Evolutionary conservation across 83 land plant genomes (phyloP).

Genomic region (Picea engelmannii): DNA sequence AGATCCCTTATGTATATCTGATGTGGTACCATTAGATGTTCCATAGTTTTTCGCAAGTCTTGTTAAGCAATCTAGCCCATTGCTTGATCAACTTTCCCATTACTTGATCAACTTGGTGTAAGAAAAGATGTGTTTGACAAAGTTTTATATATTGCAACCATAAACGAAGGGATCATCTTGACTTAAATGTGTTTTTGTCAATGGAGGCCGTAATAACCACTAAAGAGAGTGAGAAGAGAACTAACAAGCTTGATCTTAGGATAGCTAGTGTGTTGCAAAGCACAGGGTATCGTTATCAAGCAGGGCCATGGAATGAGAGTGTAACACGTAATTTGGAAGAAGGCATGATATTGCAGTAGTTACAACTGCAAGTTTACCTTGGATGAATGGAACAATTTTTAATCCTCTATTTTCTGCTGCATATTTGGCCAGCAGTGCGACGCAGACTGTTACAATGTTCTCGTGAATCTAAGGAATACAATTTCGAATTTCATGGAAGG

Average conservation of each 20-base stretch:
- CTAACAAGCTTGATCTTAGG: slow-evolving; percentile 81
- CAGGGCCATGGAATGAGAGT: too few relatives aligned
- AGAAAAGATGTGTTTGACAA: slow-evolving; percentile 66
- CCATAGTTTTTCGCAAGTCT: slow-evolving; percentile 73
- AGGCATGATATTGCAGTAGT: slow-evolving; percentile 94
- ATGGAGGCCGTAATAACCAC: slow-evolving; percentile 25
- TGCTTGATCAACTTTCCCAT: slow-evolving; percentile 17
- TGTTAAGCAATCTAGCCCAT: slow-evolving; percentile 59
- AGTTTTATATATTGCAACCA: slow-evolving; percentile 54
- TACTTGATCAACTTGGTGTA: slow-evolving; percentile 76
- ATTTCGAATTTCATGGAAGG: too few relatives aligned
- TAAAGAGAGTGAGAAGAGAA: slow-evolving; percentile 33
- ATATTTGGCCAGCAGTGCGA: slow-evolving; percentile 74
- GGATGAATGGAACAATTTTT: slow-evolving; percentile 68
- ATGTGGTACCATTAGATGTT: slow-evolving; percentile 79
- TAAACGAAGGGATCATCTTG: slow-evolving; percentile 48
- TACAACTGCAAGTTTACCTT: slow-evolving; percentile 73
- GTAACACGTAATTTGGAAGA: slow-evolving; percentile 26
- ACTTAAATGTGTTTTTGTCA: slow-evolving; percentile 26
- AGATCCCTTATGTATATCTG: slow-evolving; percentile 24
- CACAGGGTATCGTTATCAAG: slow-evolving; percentile 60
- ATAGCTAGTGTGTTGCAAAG: slow-evolving; percentile 92
- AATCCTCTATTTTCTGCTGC: slow-evolving; percentile 96
- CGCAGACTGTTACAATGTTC: slow-evolving; percentile 85
- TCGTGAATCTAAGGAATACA: too few relatives aligned